A percentile compares a stretch with the other conserved stretches of the same genome.
phyloP scores from a whole-genome alignment of 257 asterid species.

The Nicotiana knightiana region DNA sequence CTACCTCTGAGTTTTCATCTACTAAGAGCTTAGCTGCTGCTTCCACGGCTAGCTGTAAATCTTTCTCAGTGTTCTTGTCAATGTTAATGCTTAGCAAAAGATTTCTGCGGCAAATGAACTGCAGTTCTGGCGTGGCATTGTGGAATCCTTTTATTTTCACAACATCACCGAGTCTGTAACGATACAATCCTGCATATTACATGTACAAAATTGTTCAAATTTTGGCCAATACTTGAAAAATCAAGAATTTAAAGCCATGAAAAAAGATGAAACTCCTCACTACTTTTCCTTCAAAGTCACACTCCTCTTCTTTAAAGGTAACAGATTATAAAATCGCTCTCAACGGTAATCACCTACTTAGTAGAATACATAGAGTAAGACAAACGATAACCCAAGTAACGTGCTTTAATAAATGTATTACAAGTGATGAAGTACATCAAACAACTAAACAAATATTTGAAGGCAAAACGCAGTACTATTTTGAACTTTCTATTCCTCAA shows the following conservation, averaged over 20 bases:
- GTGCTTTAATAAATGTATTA: not conserved
- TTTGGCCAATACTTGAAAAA: not conserved
- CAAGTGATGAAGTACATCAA: not conserved
- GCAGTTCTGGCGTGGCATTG: slow-evolving; percentile 83
- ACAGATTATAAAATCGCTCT: not conserved
- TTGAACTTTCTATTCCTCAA: not conserved
- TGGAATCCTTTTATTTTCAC: slow-evolving; percentile 83
- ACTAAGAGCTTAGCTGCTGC: slow-evolving; percentile 53
- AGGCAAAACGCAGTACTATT: not conserved
- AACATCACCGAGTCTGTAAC: slow-evolving; percentile 78
- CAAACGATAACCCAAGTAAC: not conserved
- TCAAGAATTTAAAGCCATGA: not conserved
- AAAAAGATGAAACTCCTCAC: not conserved
- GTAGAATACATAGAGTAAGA: not conserved
- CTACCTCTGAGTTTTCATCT: slow-evolving; percentile 58
- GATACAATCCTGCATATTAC: slow-evolving; percentile 66
- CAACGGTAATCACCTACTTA: not conserved
- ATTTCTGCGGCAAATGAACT: slow-evolving; percentile 74
- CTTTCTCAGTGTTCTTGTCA: slow-evolving; percentile 95
- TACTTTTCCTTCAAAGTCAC: not conserved
- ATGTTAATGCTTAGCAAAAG: slow-evolving; percentile 82
- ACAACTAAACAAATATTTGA: not conserved
- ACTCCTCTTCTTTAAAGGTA: not conserved
- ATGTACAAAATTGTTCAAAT: not conserved
- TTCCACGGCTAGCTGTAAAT: slow-evolving; percentile 75